Conservation (phyloP, 2,329 filamentous ascomycete genomes). For the Ophioceras dolichostomum region DNA sequence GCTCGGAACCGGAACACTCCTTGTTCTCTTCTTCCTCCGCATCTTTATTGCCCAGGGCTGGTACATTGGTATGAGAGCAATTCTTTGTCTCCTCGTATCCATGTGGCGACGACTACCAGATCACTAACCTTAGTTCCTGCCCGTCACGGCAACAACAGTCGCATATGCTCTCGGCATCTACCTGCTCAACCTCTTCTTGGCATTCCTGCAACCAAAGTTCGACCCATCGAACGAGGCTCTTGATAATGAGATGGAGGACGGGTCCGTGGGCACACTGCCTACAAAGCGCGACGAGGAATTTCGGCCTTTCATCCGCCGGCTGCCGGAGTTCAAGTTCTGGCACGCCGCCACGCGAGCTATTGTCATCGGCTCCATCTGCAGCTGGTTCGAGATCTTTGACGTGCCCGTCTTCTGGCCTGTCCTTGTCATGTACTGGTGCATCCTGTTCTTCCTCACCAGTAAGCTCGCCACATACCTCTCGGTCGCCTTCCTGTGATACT, state of each 20-base stretch:
- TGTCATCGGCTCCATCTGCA: constrained; percentile 71
- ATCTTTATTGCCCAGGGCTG: constrained; percentile 91
- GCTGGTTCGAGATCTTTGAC: constrained; percentile 90
- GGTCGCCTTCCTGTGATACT: not conserved
- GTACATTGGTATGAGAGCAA: constrained; percentile 91
- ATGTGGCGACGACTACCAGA: too few species aligned
- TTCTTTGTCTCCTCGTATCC: too few species aligned
- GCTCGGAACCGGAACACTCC: constrained; percentile 64
- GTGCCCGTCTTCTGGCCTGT: constrained; percentile 99
- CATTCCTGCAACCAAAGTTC: constrained; percentile 96
- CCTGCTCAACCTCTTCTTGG: constrained; percentile 96
- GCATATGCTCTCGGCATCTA: constrained; percentile 98
- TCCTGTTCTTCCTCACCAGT: constrained; percentile 93
- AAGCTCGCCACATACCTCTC: constrained; percentile 27
- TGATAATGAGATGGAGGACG: constrained; percentile 95
- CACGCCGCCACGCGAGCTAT: constrained; percentile 87
- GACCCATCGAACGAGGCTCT: constrained; percentile 85
- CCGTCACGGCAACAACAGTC: too few species aligned
- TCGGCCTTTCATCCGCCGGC: constrained; percentile 85
- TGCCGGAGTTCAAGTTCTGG: constrained; percentile 99
- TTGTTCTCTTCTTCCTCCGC: constrained; percentile 74
- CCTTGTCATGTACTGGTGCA: constrained; percentile 96
- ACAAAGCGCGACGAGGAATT: constrained; percentile 98
- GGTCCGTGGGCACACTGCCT: constrained; percentile 67
- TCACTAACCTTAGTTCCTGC: too few species aligned